phyloP scores from a whole-genome alignment of 83 land plant species.

The Isoetes engelmannii region DNA sequence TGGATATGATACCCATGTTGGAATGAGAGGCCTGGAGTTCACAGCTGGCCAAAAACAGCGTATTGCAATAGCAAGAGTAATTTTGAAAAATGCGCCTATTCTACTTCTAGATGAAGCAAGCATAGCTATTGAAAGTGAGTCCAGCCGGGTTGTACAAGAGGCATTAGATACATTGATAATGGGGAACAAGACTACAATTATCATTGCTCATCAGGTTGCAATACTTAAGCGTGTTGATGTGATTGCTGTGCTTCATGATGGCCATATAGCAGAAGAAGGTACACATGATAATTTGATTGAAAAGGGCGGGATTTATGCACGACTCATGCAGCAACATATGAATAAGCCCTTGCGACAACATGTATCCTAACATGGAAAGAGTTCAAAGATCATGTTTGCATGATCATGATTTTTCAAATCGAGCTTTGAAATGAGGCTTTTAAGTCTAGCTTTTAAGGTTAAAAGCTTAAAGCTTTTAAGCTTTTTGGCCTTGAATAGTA shows the following conservation, averaged over 20 bases:
- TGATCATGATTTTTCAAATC: too few relatives aligned
- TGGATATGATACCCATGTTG: constrained; percentile 8
- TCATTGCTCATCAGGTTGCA: constrained; percentile 1
- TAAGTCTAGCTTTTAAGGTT: too few relatives aligned
- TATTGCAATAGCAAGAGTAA: constrained; percentile 6
- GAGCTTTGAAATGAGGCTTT: too few relatives aligned
- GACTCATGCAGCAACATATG: constrained; percentile 4
- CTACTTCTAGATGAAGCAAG: constrained; percentile 9
- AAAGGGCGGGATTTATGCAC: constrained; percentile 1
- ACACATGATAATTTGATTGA: not conserved
- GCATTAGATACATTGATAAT: constrained; percentile 3
- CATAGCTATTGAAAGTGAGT: constrained; percentile 6
- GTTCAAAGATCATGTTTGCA: too few relatives aligned
- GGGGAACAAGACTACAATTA: constrained; percentile 3
- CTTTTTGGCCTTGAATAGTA: too few relatives aligned
- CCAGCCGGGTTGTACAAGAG: constrained; percentile 10
- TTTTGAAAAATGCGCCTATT: constrained; percentile 3
- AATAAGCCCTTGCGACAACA: constrained; percentile 3
- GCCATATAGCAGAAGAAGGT: constrained; percentile 5
- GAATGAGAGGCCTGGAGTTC: constrained; percentile 9
- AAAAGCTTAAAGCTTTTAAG: too few relatives aligned
- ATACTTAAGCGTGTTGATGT: constrained; percentile 2
- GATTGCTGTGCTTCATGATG: constrained; percentile 7
- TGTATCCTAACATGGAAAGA: too few relatives aligned
- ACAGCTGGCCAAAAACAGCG: constrained; percentile 5